A percentile compares a stretch with the other conserved stretches of the same genome.
Conservation (phyloP, 345 rosid species). For the Corchorus capsularis region DNA sequence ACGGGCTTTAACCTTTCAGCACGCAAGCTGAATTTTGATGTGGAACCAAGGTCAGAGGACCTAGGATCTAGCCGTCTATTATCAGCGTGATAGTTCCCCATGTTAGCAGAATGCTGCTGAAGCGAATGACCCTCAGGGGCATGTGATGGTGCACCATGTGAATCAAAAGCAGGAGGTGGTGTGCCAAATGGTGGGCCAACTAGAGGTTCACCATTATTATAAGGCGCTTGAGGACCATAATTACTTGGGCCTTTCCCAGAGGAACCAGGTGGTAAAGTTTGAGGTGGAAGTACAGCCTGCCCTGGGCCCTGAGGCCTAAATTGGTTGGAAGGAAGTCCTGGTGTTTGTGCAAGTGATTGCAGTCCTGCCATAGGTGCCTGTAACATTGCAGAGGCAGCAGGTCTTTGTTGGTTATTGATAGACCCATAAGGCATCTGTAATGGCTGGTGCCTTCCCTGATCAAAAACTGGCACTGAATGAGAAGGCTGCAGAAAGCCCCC, state of each 20-base stretch:
- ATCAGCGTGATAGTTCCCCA: slow-evolving; percentile 35
- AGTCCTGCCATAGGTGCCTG: slow-evolving; percentile 46
- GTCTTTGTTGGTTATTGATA: slow-evolving; percentile 40
- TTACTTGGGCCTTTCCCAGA: slow-evolving; percentile 42
- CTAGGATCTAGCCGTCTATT: slow-evolving; percentile 39
- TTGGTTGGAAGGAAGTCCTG: slow-evolving; percentile 37
- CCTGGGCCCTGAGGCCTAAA: slow-evolving; percentile 43
- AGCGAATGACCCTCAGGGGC: slow-evolving; percentile 28
- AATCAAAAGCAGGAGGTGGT: slow-evolving; percentile 26
- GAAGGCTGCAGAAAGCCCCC: slow-evolving; percentile 25
- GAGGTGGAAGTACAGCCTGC: slow-evolving; percentile 31
- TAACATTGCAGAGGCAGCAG: slow-evolving; percentile 39
- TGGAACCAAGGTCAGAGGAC: slow-evolving; percentile 31
- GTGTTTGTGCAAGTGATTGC: slow-evolving; percentile 32
- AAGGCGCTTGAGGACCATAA: slow-evolving; percentile 40
- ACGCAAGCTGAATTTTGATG: slow-evolving; percentile 27
- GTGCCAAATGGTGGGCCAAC: slow-evolving; percentile 17
- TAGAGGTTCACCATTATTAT: slow-evolving; percentile 34
- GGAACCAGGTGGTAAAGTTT: slow-evolving; percentile 34
- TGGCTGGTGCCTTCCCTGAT: slow-evolving; percentile 33
- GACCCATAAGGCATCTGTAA: slow-evolving; percentile 28
- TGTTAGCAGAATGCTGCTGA: slow-evolving; percentile 25
- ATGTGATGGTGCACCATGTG: slow-evolving; percentile 30
- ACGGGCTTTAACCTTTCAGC: slow-evolving; percentile 42
- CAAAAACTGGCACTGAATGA: slow-evolving; percentile 19